phyloP scores from a whole-genome alignment of 495 filamentous ascomycete genomes.

The Talaromyces nanjingensis region DNA sequence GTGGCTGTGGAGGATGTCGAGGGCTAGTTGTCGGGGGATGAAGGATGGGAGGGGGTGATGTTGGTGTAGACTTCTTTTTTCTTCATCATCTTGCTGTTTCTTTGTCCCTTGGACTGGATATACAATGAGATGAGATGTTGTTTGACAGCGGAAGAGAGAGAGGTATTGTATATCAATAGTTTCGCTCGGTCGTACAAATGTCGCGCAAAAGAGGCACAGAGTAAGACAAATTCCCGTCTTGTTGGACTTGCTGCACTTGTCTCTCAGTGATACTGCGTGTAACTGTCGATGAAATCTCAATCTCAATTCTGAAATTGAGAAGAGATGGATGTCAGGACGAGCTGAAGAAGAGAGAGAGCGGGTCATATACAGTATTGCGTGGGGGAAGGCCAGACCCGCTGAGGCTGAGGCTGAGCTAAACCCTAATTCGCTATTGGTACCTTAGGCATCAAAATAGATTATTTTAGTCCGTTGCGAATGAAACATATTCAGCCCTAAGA shows the following conservation, averaged over 20 bases:
- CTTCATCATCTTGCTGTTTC: constrained; percentile 9
- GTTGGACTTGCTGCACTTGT: no score
- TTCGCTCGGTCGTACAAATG: not conserved
- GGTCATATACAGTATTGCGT: not conserved
- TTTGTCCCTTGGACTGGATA: not conserved
- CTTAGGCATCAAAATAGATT: not conserved
- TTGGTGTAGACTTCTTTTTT: constrained; percentile 51
- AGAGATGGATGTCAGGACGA: not conserved
- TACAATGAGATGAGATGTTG: not conserved
- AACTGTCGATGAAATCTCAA: not conserved
- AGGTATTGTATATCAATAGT: not conserved
- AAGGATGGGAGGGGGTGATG: constrained; percentile 59
- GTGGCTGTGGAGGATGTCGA: constrained; percentile 66
- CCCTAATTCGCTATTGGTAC: not conserved
- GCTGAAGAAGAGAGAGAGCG: not conserved
- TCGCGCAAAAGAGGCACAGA: not conserved
- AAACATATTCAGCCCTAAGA: not conserved
- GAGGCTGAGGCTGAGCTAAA: not conserved
- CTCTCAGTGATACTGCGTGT: not conserved
- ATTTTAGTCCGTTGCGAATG: not conserved
- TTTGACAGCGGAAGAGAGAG: not conserved
- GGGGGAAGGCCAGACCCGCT: no score
- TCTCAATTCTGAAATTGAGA: not conserved
- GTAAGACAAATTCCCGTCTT: not conserved
- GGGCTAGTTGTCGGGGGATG: constrained; percentile 58